Conservation (phyloP, 1,139 yeast species). For the Sugiyamaella castrensis region DNA sequence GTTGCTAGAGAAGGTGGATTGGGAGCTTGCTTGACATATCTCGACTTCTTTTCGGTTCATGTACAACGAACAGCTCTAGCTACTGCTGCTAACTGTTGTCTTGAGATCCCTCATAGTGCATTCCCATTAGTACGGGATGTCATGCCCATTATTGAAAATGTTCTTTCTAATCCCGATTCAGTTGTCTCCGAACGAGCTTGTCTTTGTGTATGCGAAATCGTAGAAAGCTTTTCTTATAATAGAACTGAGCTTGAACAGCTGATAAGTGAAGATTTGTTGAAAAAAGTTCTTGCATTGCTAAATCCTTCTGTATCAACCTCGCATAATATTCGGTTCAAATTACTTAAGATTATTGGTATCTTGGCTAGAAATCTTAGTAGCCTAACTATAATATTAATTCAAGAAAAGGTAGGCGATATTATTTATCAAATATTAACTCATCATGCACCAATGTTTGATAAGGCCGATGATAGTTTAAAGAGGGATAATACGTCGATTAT, state of each 20-base stretch:
- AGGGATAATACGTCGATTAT: conserved; percentile 44
- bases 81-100: conserved; percentile 76
- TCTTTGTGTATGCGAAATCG: conserved; percentile 61
- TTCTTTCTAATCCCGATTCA: conserved; percentile 61
- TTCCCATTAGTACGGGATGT: conserved; percentile 53
- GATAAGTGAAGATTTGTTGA: conserved; percentile 31
- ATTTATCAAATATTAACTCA: conserved; percentile 38
- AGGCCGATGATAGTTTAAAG: conserved; percentile 22
- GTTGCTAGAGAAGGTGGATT: conserved; percentile 54
- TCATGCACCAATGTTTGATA: conserved; percentile 31
- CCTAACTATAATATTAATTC: conserved; percentile 30
- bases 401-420: conserved; percentile 31
- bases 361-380: conserved; percentile 43
- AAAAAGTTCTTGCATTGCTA: conserved; percentile 25
- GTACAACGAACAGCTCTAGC: conserved; percentile 81
- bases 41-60: conserved; percentile 87
- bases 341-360: conserved; percentile 41
- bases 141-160: conserved; percentile 59
- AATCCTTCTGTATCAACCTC: conserved; percentile 26
- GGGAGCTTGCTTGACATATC: conserved; percentile 62
- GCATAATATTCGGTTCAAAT: conserved; percentile 26
- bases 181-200: conserved; percentile 68
- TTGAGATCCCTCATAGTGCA: conserved; percentile 46
- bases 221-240: conserved; percentile 50
- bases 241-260: conserved; percentile 49